Evolutionary conservation across 1,284 basidiomycete genomes (phyloP), one percentile per base, ranked within the genome.

Genomic region (Tylopilus microsporus): DNA sequence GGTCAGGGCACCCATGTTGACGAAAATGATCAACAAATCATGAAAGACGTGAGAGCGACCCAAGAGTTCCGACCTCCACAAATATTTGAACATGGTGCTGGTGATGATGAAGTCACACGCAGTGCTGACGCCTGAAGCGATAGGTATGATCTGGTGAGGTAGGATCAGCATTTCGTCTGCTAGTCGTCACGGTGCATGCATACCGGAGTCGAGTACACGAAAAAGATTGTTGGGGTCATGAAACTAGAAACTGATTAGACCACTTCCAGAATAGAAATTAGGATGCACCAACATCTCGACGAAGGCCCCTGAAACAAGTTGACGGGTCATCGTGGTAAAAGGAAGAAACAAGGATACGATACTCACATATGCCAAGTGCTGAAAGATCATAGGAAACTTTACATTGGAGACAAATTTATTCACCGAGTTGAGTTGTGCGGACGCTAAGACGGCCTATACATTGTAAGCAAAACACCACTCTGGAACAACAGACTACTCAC

Each of bases 1-100:
- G 13, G 62, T 63, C 37, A 63, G 36, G 6, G 46, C 56, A 25
- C 61, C 61, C 62, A 60, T 60, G 18, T 63, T 64, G 48, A 62
- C n/a, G 11, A 62, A 64, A 2, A 64, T 47, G 8, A 64, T 25
- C 0, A 64, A 57, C 1, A 64, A 39, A 13, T 59, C 50, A 15
- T 55, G 59, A 25, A 62, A 2, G 4, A 59, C 4, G 8, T 45
- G 41, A 30, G 53, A 52, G 16, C 50, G 42, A 12, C 47, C 19
- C 10, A 50, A 45, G 19, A 64, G 49, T 18, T 58, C 63, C 0
- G 63, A 62, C 18, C 21, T 30, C 63, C 60, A 65, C 30, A 64
- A 10, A 15, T 58, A 37, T 54, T 49, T 60, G 55, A 62, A 55
- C 8, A 65, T 53, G 2, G 54, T 53, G 19, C 5, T 7, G 0